Evolutionary conservation across 2,329 filamentous ascomycete species (phyloP), one percentile per base, ranked within the genome.

Genomic region (Aspergillus sp.): DNA sequence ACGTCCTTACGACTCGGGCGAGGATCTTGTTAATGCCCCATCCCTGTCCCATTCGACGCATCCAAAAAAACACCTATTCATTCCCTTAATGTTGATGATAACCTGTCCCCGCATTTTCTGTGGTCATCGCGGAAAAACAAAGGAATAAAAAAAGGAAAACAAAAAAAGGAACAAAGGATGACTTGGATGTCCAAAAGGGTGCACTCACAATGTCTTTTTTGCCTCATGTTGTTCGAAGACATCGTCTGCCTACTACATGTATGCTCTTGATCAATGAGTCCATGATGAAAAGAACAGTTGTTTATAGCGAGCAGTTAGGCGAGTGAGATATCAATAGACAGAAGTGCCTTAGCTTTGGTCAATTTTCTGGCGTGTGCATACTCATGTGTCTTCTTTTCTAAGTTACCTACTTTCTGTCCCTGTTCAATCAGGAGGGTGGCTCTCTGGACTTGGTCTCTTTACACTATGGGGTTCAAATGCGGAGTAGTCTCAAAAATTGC

Each of bases 31-130:
- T 19, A 19, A 27, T 29, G 27, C 35, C 44, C 12, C 29, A 36
- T 19, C 12, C 33, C 33, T 12, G 19, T 19, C 19, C 19, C 19
- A 19, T 19, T 32, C 31, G 8, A 32, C 31, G 8, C n/a, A 32
- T n/a, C 2, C n/a, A n/a, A 32, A 26, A 26, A 29, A 27, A 31
- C 9, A 35, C 29, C 27, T 26, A 26, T 36, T 31, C 33, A 36
- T 33, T 40, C 19, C 10, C 34, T n/a, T 41, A 37, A 45, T 43
- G 43, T 40, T 46, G 33, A 46, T 45, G 27, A 44, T 39, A 28
- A 27, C 37, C n/a, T 33, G n/a, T 5, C 11, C n/a, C 10, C 13
- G 35, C 35, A 28, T 37, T 19, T n/a, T 32, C n/a, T 27, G 19
- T 37, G 19, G 10, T 35, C 35, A 28, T 39, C 19, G 19, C 19